phyloP scores from a whole-genome alignment of 805 yeast genomes.

The Kazachstania bromeliacearum region DNA sequence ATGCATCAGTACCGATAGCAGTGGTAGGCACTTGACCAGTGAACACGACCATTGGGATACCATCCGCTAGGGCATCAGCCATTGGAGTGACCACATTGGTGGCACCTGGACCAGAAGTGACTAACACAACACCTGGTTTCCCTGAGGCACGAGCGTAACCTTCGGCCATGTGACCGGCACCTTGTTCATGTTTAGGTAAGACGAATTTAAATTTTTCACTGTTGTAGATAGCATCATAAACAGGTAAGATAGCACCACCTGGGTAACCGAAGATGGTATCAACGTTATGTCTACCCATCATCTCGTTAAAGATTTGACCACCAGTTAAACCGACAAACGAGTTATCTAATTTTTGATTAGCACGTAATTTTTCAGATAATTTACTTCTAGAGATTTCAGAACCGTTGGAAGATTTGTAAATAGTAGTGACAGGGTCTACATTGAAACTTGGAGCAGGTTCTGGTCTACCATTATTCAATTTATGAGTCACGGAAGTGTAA shows the following conservation, averaged over 20 bases:
- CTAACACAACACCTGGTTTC: slow-evolving; percentile 94
- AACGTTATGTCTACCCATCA: slow-evolving; percentile 94
- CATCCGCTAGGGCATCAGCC: slow-evolving; percentile 96
- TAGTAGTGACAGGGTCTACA: slow-evolving; percentile 11
- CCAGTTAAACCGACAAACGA: slow-evolving; percentile 95
- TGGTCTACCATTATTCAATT: slow-evolving; percentile 16
- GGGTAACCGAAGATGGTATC: slow-evolving; percentile 97
- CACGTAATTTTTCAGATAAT: slow-evolving; percentile 4
- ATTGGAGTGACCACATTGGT: slow-evolving; percentile 97
- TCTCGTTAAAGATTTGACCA: slow-evolving; percentile 96
- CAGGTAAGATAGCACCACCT: slow-evolving; percentile 98
- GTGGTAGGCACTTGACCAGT: slow-evolving; percentile 95
- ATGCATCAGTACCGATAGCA: slow-evolving; percentile 96
- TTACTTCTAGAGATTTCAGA: not conserved
- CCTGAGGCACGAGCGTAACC: slow-evolving; percentile 95
- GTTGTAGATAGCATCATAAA: slow-evolving; percentile 92
- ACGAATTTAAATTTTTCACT: slow-evolving; percentile 83
- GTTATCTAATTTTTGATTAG: slow-evolving; percentile 46
- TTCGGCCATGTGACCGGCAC: slow-evolving; percentile 99
- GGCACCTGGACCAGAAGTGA: slow-evolving; percentile 99
- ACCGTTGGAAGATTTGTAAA: not conserved
- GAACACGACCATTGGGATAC: slow-evolving; percentile 93
- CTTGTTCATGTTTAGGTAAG: slow-evolving; percentile 95
- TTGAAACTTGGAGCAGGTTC: slow-evolving; percentile 31
- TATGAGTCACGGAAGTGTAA: not conserved